Percentiles rank a stretch among this genome's conserved stretches.
Evolutionary conservation across 2,329 filamentous ascomycete species (phyloP).

Genomic region (Neonectria hederae): DNA sequence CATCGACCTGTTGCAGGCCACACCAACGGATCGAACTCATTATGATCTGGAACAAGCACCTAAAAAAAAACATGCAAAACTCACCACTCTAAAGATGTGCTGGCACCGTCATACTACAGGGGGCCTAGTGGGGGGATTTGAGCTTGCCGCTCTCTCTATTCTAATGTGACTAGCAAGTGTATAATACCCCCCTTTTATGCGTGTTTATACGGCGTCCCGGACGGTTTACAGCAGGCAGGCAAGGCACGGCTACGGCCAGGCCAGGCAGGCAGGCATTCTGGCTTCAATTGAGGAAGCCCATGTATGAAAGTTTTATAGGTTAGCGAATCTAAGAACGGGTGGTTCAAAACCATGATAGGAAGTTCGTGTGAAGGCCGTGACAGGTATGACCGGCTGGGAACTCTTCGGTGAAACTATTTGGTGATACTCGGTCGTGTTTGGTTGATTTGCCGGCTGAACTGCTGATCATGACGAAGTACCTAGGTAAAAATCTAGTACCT

Average conservation of each 20-base stretch:
- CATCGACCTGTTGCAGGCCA: constrained; percentile 34
- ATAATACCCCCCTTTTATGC: constrained; percentile 42
- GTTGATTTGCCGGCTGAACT: neutral
- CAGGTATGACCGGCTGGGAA: neutral
- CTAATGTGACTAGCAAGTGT: constrained; percentile 41
- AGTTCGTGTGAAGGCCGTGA: neutral
- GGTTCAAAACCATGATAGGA: constrained; percentile 24
- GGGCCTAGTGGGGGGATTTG: constrained; percentile 31
- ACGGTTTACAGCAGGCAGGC: constrained; percentile 40
- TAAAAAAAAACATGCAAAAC: constrained; percentile 37
- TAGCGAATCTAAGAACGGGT: constrained; percentile 33
- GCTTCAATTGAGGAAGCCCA: constrained; percentile 18
- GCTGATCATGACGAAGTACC: neutral
- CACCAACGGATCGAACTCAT: constrained; percentile 26
- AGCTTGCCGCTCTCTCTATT: constrained; percentile 38
- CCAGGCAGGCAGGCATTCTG: constrained; percentile 31
- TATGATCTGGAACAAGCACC: constrained; percentile 34
- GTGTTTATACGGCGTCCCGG: constrained; percentile 44
- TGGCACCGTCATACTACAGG: constrained; percentile 40
- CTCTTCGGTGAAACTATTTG: neutral
- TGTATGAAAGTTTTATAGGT: constrained; percentile 36
- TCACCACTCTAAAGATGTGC: constrained; percentile 44
- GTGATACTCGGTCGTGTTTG: neutral
- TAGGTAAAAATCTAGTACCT: neutral
- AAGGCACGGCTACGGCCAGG: constrained; percentile 20